Percentiles rank a stretch among this genome's conserved stretches.
Evolutionary conservation across 306 rosid genomes (phyloP).

Genomic region (Cucurbita maxima): DNA sequence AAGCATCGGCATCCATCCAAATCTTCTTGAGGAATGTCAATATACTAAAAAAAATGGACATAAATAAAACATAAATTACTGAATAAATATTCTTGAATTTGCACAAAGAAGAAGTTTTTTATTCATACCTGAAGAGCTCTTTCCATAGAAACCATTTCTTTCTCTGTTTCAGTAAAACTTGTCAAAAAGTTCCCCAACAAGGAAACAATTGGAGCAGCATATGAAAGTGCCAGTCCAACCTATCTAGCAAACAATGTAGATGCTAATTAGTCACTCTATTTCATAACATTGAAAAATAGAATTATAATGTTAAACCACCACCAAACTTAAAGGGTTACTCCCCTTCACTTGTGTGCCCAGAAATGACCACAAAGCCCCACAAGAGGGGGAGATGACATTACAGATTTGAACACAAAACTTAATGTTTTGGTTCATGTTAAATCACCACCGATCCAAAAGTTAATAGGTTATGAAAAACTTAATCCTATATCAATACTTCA

Average conservation of each 20-base stretch:
- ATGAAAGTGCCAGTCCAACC: constrained; percentile 95
- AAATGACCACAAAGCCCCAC: not conserved
- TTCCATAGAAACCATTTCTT: constrained; percentile 96
- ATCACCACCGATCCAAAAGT: not conserved
- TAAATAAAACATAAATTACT: constrained; percentile 3
- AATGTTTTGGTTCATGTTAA: not conserved
- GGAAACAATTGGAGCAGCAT: constrained; percentile 82
- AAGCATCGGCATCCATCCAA: constrained; percentile 35
- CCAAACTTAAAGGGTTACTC: not conserved
- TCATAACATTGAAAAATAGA: not conserved
- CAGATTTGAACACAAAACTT: not conserved
- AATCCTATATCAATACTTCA: not conserved
- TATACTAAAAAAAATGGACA: constrained; percentile 37
- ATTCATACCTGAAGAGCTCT: constrained; percentile 75
- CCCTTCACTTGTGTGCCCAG: not conserved
- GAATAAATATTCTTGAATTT: not conserved
- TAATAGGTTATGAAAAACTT: not conserved
- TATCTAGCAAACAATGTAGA: constrained; percentile 13
- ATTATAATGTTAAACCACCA: not conserved
- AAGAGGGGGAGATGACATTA: not conserved
- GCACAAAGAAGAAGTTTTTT: not conserved
- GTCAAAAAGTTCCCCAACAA: constrained; percentile 69
- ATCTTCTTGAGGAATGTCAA: constrained; percentile 84
- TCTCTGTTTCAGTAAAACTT: constrained; percentile 93
- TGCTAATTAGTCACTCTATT: not conserved